Evolutionary conservation across 2,329 filamentous ascomycete species (phyloP), one percentile per base, ranked within the genome.

Genomic region (Aspergillus fructus): DNA sequence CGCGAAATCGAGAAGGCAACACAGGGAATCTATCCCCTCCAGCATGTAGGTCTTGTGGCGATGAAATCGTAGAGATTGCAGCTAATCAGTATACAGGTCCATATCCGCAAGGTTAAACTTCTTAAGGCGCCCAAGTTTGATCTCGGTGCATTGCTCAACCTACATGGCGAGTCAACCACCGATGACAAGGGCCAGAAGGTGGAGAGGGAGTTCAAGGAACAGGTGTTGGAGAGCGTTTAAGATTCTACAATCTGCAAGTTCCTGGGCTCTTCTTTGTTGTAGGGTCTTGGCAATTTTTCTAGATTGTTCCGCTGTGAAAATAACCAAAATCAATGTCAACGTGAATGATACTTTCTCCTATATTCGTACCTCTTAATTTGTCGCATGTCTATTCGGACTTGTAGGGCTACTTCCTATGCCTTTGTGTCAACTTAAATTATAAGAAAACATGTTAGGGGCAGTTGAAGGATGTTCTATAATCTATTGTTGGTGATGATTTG

Each of bases 41-140:
- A 97, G 86, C 96, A 97, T 82, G 94, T 97, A 83, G 65, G 87
- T 58, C 17, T n/a, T 48, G 4, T 6, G n/a, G 30, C 6, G 7
- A 59, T 46, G 41, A 27, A 41, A n/a, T 30, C 17, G 3, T 34
- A 41, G n/a, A 23, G 39, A 23, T 23, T 17, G 7, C 39, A 43
- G 66, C 73, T 81, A 67, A 81, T 66, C 58, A 55, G 62, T n/a
- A 21, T 64, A 9, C 71, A 97, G 93, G 93, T 97, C 75, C 94
- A 99, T 86, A 96, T 99, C 82, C 93, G 94, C 82, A 99, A 99
- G 88, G 93, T 99, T 76, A 99, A 99, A 89, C 90, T 99, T 71
- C 85, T 99, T 72, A 99, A 99, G 89, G 81, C 89, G 68, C 94
- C 94, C 77, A 99, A 99, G 87, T 97, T 99, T 85, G 94, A 99